Evolutionary conservation across 352 stramenopile genomes (phyloP).

Genomic region (Pythium diclinum): DNA sequence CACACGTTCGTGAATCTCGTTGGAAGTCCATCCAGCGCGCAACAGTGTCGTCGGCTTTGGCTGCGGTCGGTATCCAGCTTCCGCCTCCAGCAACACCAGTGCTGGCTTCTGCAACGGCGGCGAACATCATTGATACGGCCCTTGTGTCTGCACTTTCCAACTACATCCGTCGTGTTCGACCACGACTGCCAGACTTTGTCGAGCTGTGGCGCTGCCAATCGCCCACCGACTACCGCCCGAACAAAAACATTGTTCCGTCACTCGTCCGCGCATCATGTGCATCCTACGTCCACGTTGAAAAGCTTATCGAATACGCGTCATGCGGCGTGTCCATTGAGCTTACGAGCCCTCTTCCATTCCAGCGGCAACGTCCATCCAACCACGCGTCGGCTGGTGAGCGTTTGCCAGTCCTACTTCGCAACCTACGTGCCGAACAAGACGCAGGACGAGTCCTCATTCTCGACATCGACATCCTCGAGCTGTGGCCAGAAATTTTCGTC

Average conservation of each 20-base stretch:
- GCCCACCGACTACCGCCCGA: not conserved
- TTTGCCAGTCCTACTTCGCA: constrained; percentile 2
- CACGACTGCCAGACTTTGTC: not conserved
- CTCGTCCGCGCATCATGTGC: not conserved
- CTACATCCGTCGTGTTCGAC: too few relatives aligned
- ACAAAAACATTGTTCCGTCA: constrained; percentile 1
- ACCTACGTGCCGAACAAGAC: constrained; percentile 11
- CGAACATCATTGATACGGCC: too few relatives aligned
- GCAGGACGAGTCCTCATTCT: constrained; percentile 1
- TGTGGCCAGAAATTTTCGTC: constrained; percentile 6
- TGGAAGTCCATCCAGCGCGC: too few relatives aligned
- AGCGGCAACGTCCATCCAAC: not conserved
- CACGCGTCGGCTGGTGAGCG: not conserved
- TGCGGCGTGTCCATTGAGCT: too few relatives aligned
- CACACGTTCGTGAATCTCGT: too few relatives aligned
- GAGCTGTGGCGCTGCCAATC: constrained; percentile 10
- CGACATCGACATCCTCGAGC: constrained; percentile 3
- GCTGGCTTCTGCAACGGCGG: too few relatives aligned
- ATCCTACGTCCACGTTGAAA: constrained; percentile 4
- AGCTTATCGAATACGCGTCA: not conserved
- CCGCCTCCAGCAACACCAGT: too few relatives aligned
- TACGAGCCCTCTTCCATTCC: too few relatives aligned
- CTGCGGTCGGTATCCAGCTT: too few relatives aligned
- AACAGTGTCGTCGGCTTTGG: too few relatives aligned
- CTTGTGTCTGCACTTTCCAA: too few relatives aligned